Percentiles rank a stretch among this genome's conserved stretches.
These are phyloP conservation scores for Myriosclerotinia scirpicola DNA, from an alignment of 2,329 filamentous ascomycete species.

Conservation along the genomic window DNA sequence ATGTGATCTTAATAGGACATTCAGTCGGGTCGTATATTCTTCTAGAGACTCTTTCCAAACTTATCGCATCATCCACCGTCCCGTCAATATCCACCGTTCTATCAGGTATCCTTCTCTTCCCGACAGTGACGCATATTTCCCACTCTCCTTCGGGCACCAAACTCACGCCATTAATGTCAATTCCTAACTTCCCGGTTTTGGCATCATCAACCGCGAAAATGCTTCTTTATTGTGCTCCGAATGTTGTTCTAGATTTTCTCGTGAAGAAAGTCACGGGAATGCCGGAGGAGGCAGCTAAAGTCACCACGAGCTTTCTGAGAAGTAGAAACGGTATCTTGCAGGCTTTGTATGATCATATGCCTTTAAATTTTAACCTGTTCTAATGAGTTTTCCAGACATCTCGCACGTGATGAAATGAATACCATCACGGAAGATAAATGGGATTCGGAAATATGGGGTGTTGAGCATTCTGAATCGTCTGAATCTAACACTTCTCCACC, in stretches of 20 bases:
- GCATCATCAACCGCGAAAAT: conserved; percentile 32
- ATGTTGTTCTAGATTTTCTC: conserved; percentile 45
- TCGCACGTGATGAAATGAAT: conserved; percentile 61
- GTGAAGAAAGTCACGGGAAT: conserved; percentile 49
- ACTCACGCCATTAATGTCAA: conserved; percentile 47
- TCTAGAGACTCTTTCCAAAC: conserved; percentile 61
- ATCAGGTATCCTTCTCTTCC: conserved; percentile 65
- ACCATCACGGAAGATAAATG: conserved; percentile 59
- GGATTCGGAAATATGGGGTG: conserved; percentile 60
- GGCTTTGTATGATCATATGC: conserved; percentile 44
- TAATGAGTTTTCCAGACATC: conserved; percentile 40
- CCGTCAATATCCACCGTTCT: conserved; percentile 35
- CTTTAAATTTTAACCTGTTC: neutral
- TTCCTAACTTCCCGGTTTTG: conserved; percentile 35
- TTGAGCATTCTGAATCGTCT: conserved; percentile 40
- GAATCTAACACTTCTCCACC: conserved; percentile 36
- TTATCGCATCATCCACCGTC: conserved; percentile 26
- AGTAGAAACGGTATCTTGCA: conserved; percentile 60
- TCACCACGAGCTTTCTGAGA: conserved; percentile 55
- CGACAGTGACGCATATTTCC: conserved; percentile 71
- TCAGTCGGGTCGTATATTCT: conserved; percentile 69
- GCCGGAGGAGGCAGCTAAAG: conserved; percentile 49
- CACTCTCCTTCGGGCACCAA: conserved; percentile 59
- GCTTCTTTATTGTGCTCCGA: conserved; percentile 48
- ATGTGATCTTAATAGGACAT: conserved; percentile 69